Evolutionary conservation across 768 basidiomycete species (phyloP).

Genomic region (Rhodocollybia butyracea): DNA sequence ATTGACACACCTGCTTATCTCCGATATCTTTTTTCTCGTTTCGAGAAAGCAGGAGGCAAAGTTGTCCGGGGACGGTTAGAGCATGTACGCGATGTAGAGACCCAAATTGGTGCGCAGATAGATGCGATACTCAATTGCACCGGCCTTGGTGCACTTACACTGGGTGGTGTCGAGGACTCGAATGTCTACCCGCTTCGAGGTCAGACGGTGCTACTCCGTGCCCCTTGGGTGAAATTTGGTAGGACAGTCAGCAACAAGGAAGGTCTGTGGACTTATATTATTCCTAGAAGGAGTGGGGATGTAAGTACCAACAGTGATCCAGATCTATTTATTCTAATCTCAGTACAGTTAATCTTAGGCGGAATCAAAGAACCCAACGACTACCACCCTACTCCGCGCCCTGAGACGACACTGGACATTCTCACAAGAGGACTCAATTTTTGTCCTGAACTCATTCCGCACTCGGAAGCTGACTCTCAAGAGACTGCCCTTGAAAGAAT

Average conservation of each 20-base stretch:
- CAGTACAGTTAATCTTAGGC: constrained; percentile 41
- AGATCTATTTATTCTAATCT: background rate
- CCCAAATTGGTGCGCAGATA: constrained; percentile 4
- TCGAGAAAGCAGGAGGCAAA: constrained; percentile 52
- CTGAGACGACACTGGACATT: constrained; percentile 15
- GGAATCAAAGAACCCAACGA: constrained; percentile 50
- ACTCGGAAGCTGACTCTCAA: too few relatives aligned
- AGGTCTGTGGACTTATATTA: constrained; percentile 47
- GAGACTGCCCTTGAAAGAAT: too few relatives aligned
- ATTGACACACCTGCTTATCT: constrained; percentile 64
- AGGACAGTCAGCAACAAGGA: constrained; percentile 13
- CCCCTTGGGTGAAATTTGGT: constrained; percentile 35
- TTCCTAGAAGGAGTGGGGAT: constrained; percentile 54
- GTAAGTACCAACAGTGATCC: constrained; percentile 8
- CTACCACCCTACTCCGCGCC: constrained; percentile 26
- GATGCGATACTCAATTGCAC: constrained; percentile 17
- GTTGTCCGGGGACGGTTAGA: constrained; percentile 48
- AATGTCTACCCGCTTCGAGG: constrained; percentile 59
- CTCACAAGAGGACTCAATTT: constrained; percentile 17
- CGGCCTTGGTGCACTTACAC: constrained; percentile 43
- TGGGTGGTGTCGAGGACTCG: constrained; percentile 60
- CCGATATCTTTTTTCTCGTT: constrained; percentile 57
- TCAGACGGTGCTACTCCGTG: constrained; percentile 56
- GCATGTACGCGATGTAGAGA: constrained; percentile 56
- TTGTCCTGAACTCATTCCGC: constrained; percentile 33